Conservation (phyloP, 345 rosid genomes). For the Lumnitzera racemosa region DNA sequence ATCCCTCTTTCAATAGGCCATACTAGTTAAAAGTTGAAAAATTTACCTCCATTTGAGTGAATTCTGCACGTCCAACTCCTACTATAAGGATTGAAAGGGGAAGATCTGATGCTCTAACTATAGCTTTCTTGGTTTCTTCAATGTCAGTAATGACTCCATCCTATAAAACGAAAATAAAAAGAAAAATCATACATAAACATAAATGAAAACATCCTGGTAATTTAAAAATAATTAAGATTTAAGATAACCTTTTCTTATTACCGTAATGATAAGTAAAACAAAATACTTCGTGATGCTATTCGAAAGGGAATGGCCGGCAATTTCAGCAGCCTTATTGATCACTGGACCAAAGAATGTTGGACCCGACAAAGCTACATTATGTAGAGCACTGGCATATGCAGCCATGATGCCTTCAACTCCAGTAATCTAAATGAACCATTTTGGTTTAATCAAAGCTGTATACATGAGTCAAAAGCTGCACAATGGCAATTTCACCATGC, state of each 20-base stretch:
- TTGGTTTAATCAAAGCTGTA: background rate
- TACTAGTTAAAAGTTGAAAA: background rate
- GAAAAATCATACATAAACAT: too few relatives aligned
- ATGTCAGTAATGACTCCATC: slow-evolving; percentile 86
- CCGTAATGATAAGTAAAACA: slow-evolving; percentile 35
- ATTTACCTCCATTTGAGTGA: slow-evolving; percentile 81
- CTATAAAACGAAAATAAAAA: slow-evolving; percentile 14
- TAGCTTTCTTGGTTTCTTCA: slow-evolving; percentile 62
- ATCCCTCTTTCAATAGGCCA: background rate
- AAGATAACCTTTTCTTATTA: background rate
- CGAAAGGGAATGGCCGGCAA: slow-evolving; percentile 63
- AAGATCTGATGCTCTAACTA: slow-evolving; percentile 90
- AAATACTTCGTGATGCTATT: slow-evolving; percentile 44
- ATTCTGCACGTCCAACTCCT: slow-evolving; percentile 81
- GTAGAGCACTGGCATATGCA: slow-evolving; percentile 73
- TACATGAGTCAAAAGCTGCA: background rate
- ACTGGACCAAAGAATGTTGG: slow-evolving; percentile 93
- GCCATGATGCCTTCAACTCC: slow-evolving; percentile 81
- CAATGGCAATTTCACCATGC: background rate
- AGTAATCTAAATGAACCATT: slow-evolving; percentile 45
- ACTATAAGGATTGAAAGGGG: slow-evolving; percentile 81
- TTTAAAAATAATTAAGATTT: too few relatives aligned
- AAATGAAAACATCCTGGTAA: background rate
- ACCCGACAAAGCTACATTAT: slow-evolving; percentile 82
- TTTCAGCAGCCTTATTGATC: slow-evolving; percentile 62